Evolutionary conservation across 2,329 filamentous ascomycete genomes (phyloP).

Genomic region (Thielaviopsis ethacetica): DNA sequence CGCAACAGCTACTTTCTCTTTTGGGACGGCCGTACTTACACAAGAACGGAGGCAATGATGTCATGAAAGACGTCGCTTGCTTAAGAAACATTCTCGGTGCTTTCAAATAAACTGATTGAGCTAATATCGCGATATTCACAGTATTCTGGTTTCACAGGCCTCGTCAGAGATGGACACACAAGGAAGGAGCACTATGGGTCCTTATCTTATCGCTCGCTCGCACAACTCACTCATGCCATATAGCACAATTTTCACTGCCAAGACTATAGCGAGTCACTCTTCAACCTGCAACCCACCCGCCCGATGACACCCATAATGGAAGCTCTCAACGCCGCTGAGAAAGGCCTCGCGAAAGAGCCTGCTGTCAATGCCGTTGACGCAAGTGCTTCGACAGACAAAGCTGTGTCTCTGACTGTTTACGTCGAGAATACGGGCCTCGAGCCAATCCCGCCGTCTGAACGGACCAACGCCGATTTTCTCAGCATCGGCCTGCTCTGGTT

Average conservation of each 20-base stretch:
- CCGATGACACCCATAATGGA: background rate
- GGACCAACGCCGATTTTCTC: slow-evolving; percentile 24
- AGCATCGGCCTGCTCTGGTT: slow-evolving; percentile 33
- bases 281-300: background rate
- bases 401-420: background rate
- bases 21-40: background rate
- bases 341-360: background rate
- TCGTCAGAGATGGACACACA: too few relatives aligned
- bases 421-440: slow-evolving; percentile 13
- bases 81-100: background rate
- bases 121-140: background rate
- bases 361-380: background rate
- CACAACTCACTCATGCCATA: background rate
- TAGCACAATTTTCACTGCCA: background rate
- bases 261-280: background rate
- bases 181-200: background rate
- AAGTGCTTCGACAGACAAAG: background rate
- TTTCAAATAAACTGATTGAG: background rate
- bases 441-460: slow-evolving; percentile 26
- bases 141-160: background rate
- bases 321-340: background rate
- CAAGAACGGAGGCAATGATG: background rate
- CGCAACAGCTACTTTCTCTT: background rate
- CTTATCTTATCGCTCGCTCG: background rate
- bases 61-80: background rate